Conservation (phyloP, 2,329 filamentous ascomycete species). For the Trichoderma endophyticum region DNA sequence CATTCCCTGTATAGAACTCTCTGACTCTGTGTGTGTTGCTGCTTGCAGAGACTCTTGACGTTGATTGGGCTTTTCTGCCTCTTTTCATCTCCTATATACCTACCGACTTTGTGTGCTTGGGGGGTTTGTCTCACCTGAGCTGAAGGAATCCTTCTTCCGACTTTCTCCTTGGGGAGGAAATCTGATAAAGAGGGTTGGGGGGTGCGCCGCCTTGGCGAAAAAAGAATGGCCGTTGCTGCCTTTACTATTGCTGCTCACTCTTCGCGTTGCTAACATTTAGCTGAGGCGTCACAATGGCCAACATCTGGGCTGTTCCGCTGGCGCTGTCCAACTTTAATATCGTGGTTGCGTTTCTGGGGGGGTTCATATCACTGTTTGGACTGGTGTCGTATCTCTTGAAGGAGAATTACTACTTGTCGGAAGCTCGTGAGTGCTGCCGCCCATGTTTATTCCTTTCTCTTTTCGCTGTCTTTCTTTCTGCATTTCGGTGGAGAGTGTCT, state of each 20-base stretch:
- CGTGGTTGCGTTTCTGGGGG: constrained; percentile 73
- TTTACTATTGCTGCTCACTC: not conserved
- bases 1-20: not conserved
- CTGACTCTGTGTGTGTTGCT: no score
- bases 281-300: constrained; percentile 22
- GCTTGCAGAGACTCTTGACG: no score
- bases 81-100: no score
- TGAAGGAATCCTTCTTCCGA: not conserved
- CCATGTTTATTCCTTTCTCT: not conserved
- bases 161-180: not conserved
- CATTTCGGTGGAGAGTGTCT: not conserved
- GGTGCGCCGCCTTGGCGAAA: not conserved
- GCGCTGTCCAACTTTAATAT: constrained; percentile 78
- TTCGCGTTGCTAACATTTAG: constrained; percentile 24
- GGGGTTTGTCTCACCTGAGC: not conserved
- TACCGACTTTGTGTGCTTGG: no score
- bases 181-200: not conserved
- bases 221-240: constrained; percentile 13
- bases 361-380: constrained; percentile 86
- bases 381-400: constrained; percentile 87
- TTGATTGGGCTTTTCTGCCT: not conserved
- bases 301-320: constrained; percentile 42
- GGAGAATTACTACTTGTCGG: constrained; percentile 85
- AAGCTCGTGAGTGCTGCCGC: constrained; percentile 63
- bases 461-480: not conserved